These are phyloP conservation scores for Acanthamoeba lugdunensis DNA, from an alignment of 208 protist species.

Conservation along the genomic window DNA sequence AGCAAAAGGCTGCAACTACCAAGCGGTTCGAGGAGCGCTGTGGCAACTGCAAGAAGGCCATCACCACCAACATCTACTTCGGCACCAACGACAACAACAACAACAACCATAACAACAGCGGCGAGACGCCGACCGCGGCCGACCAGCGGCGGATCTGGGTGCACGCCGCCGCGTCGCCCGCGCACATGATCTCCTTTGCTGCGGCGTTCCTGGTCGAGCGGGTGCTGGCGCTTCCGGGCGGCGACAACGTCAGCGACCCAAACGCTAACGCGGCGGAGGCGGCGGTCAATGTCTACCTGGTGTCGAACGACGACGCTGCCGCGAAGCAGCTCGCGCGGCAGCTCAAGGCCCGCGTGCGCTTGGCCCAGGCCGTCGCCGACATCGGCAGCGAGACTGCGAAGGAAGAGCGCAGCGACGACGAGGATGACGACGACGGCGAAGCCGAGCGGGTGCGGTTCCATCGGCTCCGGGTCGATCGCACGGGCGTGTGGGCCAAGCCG, in stretches of 20 bases:
- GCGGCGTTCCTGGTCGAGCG: constrained; percentile 14
- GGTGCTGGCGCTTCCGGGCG: not conserved
- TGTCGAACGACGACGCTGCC: constrained; percentile 14
- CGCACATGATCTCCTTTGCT: not conserved
- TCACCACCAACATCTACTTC: not conserved
- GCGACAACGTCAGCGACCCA: not conserved
- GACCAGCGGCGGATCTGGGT: not conserved
- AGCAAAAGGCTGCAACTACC: not conserved
- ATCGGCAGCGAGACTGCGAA: not conserved
- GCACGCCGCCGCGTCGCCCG: not conserved
- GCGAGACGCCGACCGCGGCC: no score
- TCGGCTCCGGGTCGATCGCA: not conserved
- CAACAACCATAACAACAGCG: no score
- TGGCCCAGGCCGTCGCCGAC: not conserved
- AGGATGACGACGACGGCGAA: not conserved
- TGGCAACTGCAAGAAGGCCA: not conserved
- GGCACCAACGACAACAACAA: not conserved
- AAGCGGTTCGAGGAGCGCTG: constrained; percentile 13
- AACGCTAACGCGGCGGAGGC: no score
- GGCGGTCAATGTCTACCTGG: not conserved
- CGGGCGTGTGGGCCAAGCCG: constrained; percentile 18
- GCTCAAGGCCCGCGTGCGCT: not conserved
- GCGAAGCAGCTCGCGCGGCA: not conserved
- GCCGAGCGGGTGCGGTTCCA: not conserved
- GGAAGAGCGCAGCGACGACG: not conserved